These are phyloP conservation scores for Dryadomyces quercivorus DNA, from an alignment of 2,329 filamentous ascomycete species.

Conservation along the genomic window DNA sequence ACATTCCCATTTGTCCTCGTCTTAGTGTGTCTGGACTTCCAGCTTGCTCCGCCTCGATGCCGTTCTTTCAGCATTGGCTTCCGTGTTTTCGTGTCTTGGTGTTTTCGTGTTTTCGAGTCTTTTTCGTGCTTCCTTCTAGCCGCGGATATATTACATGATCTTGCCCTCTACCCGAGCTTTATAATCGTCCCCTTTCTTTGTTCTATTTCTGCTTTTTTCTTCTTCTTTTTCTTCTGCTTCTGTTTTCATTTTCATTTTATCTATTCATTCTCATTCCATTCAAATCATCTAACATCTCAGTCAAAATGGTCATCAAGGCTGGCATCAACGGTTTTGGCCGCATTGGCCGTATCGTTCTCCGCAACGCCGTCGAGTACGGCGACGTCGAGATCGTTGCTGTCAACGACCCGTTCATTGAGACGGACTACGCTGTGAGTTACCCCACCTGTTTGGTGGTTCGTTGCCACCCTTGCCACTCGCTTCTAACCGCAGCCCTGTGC, in stretches of 20 bases:
- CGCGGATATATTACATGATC: not conserved
- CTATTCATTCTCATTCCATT: not conserved
- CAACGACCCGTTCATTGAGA: constrained; percentile 99
- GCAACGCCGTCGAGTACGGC: constrained; percentile 84
- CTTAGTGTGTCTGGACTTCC: not conserved
- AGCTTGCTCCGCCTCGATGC: not conserved
- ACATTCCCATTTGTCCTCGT: not conserved
- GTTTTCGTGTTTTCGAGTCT: not conserved
- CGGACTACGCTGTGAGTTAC: constrained; percentile 82
- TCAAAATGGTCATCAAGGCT: constrained; percentile 56
- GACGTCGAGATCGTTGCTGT: constrained; percentile 90
- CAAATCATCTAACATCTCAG: constrained; percentile 7
- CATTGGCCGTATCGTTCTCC: constrained; percentile 98
- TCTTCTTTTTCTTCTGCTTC: not conserved
- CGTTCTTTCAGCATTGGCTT: not conserved
- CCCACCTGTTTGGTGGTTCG: not conserved
- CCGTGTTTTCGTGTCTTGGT: not conserved
- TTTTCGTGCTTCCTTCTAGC: not conserved
- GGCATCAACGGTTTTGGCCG: constrained; percentile 99
- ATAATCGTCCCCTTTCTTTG: not conserved
- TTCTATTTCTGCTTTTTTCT: not conserved
- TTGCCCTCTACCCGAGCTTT: not conserved
- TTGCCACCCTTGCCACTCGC: constrained; percentile 7
- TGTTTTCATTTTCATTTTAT: not conserved
- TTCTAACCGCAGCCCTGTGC: not conserved